A percentile compares a stretch with the other conserved stretches of the same genome.
Conservation (phyloP, 2,329 filamentous ascomycete species). For the Phoma sp. region DNA sequence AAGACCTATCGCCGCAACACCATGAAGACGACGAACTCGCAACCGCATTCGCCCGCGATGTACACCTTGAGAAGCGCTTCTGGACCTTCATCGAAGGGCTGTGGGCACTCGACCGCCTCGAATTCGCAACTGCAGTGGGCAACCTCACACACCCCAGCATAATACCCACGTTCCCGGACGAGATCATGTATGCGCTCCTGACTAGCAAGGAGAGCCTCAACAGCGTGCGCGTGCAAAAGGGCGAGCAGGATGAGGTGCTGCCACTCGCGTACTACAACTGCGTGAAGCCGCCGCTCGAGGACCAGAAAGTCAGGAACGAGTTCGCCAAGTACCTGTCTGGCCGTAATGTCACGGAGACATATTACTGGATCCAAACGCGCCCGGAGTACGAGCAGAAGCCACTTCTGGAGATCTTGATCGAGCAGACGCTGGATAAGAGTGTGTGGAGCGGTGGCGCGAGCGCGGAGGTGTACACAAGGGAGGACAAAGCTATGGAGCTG, state of each 20-base stretch:
- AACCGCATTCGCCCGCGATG: conserved; percentile 66
- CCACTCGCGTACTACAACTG: conserved; percentile 81
- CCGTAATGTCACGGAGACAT: conserved; percentile 74
- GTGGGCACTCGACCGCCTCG: conserved; percentile 77
- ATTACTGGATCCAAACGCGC: conserved; percentile 74
- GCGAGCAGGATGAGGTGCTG: conserved; percentile 56
- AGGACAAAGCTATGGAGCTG: conserved; percentile 70
- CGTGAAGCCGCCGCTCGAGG: conserved; percentile 75
- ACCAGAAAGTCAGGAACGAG: conserved; percentile 66
- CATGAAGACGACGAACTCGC: conserved; percentile 59
- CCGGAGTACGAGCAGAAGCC: conserved; percentile 67
- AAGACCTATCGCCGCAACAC: conserved; percentile 68
- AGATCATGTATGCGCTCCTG: conserved; percentile 76
- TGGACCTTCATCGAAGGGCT: conserved; percentile 82
- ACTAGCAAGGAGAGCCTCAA: conserved; percentile 44
- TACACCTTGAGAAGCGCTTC: conserved; percentile 77
- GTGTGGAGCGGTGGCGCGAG: conserved; percentile 18
- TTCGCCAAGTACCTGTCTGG: conserved; percentile 74
- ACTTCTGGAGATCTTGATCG: conserved; percentile 72
- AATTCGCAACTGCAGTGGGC: conserved; percentile 72
- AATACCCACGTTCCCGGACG: conserved; percentile 81
- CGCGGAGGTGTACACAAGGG: conserved; percentile 43
- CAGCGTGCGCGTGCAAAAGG: conserved; percentile 25
- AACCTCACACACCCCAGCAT: conserved; percentile 81
- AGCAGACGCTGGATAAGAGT: conserved; percentile 35